Evolutionary conservation across 768 basidiomycete species (phyloP).

Genomic region (Myochromella boudieri): DNA sequence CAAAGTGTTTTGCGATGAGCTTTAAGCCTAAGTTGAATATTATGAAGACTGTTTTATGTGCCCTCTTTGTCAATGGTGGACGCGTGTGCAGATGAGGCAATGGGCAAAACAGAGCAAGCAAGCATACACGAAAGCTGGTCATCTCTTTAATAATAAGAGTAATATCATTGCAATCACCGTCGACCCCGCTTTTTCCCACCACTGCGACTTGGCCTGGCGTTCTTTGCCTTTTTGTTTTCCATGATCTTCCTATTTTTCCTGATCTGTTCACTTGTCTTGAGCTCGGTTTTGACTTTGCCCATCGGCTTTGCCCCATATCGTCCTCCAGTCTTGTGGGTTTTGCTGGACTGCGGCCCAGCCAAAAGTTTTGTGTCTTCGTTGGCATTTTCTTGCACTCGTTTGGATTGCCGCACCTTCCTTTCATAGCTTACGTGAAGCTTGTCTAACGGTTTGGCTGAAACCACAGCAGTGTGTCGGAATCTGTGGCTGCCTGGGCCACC

Average conservation of each 20-base stretch:
- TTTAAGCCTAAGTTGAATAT: no score
- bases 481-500: slow-evolving; percentile 52
- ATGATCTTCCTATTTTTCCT: slow-evolving; percentile 66
- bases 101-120: background rate
- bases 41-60: background rate
- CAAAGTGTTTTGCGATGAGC: no score
- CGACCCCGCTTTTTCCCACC: slow-evolving; percentile 40
- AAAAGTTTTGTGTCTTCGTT: slow-evolving; percentile 23
- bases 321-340: slow-evolving; percentile 35
- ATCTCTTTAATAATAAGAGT: background rate
- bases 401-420: slow-evolving; percentile 61
- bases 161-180: slow-evolving; percentile 25
- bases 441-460: slow-evolving; percentile 73
- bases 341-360: slow-evolving; percentile 17
- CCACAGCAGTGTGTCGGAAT: slow-evolving; percentile 72
- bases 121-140: no score
- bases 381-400: slow-evolving; percentile 49
- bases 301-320: slow-evolving; percentile 61
- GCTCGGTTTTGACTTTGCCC: slow-evolving; percentile 72
- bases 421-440: slow-evolving; percentile 73
- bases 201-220: slow-evolving; percentile 63
- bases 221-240: slow-evolving; percentile 74
- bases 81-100: no score
- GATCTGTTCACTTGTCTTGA: slow-evolving; percentile 87
- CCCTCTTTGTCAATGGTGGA: no score